These are phyloP conservation scores for carrot (Daucus carota) DNA, from an alignment of 129 eudicot genomes.

Conservation along the genomic window DNA sequence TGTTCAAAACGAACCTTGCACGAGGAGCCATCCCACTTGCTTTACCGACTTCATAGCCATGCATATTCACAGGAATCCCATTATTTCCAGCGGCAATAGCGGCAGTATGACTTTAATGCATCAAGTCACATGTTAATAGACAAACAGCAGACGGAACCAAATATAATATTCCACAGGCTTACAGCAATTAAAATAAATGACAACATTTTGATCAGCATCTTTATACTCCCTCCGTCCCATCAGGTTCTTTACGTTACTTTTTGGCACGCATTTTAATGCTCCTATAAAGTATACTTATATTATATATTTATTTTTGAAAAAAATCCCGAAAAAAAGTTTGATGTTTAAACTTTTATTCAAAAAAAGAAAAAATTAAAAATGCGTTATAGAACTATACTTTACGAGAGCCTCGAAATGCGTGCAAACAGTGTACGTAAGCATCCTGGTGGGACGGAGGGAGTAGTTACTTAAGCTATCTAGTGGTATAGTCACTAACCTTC, in stretches of 20 bases:
- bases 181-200: background rate
- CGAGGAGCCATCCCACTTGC: slow-evolving; percentile 99
- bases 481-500: slow-evolving; percentile 58
- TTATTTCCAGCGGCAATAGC: slow-evolving; percentile 99
- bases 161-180: background rate
- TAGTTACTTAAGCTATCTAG: background rate
- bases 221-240: too few relatives aligned
- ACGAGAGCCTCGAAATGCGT: too few relatives aligned
- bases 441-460: too few relatives aligned
- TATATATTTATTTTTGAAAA: too few relatives aligned
- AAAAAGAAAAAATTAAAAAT: too few relatives aligned
- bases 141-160: background rate
- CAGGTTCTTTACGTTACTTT: too few relatives aligned
- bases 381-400: too few relatives aligned
- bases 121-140: background rate
- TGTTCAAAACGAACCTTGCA: slow-evolving; percentile 53
- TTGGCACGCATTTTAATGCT: too few relatives aligned
- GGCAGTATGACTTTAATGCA: slow-evolving; percentile 72
- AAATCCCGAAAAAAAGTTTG: too few relatives aligned
- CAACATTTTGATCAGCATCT: background rate
- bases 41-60: slow-evolving; percentile 81
- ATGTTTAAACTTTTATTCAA: too few relatives aligned
- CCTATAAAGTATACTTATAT: too few relatives aligned
- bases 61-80: slow-evolving; percentile 85
- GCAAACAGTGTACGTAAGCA: too few relatives aligned